Percentiles rank a stretch among this genome's conserved stretches.
These are phyloP conservation scores for Blumeria hordei DNA, from an alignment of 2,329 filamentous ascomycete genomes.

Conservation along the genomic window DNA sequence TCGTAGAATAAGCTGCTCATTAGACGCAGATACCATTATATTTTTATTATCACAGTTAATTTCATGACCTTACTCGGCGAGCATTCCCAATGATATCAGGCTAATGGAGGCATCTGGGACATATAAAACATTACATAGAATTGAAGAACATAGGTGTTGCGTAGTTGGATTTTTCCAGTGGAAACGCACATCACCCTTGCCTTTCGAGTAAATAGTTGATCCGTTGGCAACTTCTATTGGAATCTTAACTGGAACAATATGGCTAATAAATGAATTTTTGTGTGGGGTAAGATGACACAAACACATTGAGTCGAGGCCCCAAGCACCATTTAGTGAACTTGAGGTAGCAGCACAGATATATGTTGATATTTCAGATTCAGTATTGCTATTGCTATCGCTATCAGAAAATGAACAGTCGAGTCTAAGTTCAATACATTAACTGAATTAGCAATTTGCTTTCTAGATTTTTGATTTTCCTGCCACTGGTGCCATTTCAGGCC, in stretches of 20 bases:
- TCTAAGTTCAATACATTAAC: no score
- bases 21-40: no score
- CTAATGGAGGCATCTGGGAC: neutral
- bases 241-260: neutral
- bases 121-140: neutral
- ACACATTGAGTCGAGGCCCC: neutral
- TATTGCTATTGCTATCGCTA: no score
- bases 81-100: neutral
- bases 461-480: no score
- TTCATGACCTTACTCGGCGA: neutral
- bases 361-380: neutral
- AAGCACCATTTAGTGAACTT: neutral
- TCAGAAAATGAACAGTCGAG: no score
- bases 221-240: neutral
- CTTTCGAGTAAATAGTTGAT: neutral
- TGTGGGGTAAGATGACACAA: neutral
- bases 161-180: neutral
- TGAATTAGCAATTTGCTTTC: no score
- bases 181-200: neutral
- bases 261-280: neutral
- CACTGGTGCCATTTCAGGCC: no score
- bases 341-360: neutral
- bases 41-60: no score
- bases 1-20: neutral
- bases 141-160: neutral